Conservation (phyloP, 2,329 filamentous ascomycete species). For the Cryphonectria nitschkei region DNA sequence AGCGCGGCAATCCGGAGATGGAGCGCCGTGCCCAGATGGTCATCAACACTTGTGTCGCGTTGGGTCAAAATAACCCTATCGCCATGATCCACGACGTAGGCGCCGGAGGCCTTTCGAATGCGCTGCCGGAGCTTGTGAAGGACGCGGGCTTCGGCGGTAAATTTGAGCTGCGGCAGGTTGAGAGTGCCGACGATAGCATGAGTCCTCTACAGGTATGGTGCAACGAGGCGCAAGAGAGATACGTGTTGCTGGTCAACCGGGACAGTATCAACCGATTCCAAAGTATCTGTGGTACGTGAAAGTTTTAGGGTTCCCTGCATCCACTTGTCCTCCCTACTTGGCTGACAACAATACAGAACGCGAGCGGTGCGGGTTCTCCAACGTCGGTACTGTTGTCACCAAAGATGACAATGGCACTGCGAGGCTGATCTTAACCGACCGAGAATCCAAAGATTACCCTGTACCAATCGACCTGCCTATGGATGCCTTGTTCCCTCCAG, state of each 20-base stretch:
- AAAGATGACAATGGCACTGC: conserved; percentile 66
- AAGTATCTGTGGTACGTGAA: conserved; percentile 60
- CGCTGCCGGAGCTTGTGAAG: conserved; percentile 86
- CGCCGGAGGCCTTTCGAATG: conserved; percentile 77
- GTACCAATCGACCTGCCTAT: conserved; percentile 86
- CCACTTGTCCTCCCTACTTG: neutral
- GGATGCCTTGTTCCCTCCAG: conserved; percentile 85
- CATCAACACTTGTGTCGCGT: conserved; percentile 88
- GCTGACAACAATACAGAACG: conserved; percentile 53
- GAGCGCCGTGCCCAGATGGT: conserved; percentile 96
- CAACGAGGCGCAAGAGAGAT: conserved; percentile 94
- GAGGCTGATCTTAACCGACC: conserved; percentile 78
- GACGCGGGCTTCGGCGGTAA: conserved; percentile 89
- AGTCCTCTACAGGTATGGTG: conserved; percentile 98
- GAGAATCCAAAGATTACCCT: conserved; percentile 74
- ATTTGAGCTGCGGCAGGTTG: conserved; percentile 93
- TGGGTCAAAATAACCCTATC: conserved; percentile 86
- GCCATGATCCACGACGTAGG: conserved; percentile 98
- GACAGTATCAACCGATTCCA: conserved; percentile 78
- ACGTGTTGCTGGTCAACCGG: conserved; percentile 85
- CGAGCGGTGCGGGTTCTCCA: conserved; percentile 90
- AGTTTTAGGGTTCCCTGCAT: neutral
- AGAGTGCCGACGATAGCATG: conserved; percentile 88
- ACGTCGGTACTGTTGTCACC: conserved; percentile 78
- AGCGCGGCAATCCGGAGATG: conserved; percentile 95